A percentile compares a stretch with the other conserved stretches of the same genome.
These are phyloP conservation scores for Tilletia caries DNA, from an alignment of 1,284 basidiomycete species.

Conservation along the genomic window DNA sequence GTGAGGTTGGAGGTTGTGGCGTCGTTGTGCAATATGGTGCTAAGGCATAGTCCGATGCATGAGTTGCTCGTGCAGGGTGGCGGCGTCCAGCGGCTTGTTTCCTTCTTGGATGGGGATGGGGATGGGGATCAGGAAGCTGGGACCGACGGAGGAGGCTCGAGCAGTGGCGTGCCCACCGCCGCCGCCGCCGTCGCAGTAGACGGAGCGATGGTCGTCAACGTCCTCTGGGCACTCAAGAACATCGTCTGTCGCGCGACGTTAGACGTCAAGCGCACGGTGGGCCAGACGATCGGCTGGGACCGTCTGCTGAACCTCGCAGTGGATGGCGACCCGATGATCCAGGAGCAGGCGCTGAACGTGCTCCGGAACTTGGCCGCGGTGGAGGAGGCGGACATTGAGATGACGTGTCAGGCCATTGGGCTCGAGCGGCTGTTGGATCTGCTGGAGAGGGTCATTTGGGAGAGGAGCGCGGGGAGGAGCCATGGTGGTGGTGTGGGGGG, in stretches of 20 bases:
- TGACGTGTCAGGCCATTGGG: conserved; percentile 33
- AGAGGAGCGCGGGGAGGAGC: conserved; percentile 22
- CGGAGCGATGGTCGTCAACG: conserved; percentile 27
- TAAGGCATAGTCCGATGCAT: conserved; percentile 49
- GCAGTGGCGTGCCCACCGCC: no score
- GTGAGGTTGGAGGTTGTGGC: conserved; percentile 41
- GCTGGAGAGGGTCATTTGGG: conserved; percentile 40
- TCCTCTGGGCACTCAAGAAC: conserved; percentile 50
- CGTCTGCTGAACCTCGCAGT: conserved; percentile 20
- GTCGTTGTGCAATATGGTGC: conserved; percentile 44
- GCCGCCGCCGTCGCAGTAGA: no score
- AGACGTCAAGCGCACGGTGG: conserved; percentile 31
- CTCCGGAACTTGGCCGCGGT: conserved; percentile 39
- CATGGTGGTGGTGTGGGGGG: neutral
- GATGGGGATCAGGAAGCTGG: no score
- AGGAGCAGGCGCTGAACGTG: conserved; percentile 46
- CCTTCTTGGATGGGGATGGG: conserved; percentile 13
- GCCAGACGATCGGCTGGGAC: conserved; percentile 25
- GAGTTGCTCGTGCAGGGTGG: conserved; percentile 34
- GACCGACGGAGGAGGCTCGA: no score
- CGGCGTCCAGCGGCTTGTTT: conserved; percentile 32
- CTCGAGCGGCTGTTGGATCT: conserved; percentile 28
- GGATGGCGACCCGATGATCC: conserved; percentile 18
- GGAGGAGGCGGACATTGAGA: conserved; percentile 33
- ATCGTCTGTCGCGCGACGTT: conserved; percentile 34